These are phyloP conservation scores for Candida stauntonica DNA, from an alignment of 805 yeast genomes.

Conservation along the genomic window DNA sequence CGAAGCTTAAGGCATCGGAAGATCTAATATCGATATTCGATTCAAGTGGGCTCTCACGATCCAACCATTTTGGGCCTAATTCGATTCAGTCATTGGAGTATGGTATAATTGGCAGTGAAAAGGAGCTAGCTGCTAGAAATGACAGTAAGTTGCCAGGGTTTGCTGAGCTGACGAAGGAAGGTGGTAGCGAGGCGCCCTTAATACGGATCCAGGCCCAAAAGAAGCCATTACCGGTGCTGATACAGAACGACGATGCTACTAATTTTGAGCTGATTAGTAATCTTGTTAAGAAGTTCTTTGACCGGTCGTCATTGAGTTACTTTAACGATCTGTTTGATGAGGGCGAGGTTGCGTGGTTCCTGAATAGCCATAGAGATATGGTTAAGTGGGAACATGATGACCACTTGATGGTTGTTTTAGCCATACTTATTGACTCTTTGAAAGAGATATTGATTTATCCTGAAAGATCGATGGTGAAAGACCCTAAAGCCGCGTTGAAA, in stretches of 20 bases:
- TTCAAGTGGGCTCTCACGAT: slow-evolving; percentile 10
- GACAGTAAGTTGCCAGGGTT: background rate
- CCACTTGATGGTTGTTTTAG: slow-evolving; percentile 16
- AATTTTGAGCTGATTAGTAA: slow-evolving; percentile 12
- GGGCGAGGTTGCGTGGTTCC: slow-evolving; percentile 9
- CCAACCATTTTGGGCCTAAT: slow-evolving; percentile 13
- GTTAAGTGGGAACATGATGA: slow-evolving; percentile 18
- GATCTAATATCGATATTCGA: slow-evolving; percentile 26
- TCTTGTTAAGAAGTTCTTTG: slow-evolving; percentile 17
- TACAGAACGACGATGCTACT: slow-evolving; percentile 1
- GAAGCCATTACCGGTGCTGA: slow-evolving; percentile 13
- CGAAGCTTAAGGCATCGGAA: slow-evolving; percentile 14
- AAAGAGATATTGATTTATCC: slow-evolving; percentile 12
- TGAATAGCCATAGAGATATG: slow-evolving; percentile 9
- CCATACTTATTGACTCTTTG: slow-evolving; percentile 19
- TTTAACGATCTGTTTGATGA: slow-evolving; percentile 18
- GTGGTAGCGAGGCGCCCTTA: background rate
- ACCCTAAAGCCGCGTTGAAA: slow-evolving; percentile 3
- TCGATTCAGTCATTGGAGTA: slow-evolving; percentile 15
- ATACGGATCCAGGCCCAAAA: slow-evolving; percentile 1
- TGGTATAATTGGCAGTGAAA: slow-evolving; percentile 4
- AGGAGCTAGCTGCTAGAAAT: background rate
- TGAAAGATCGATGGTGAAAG: slow-evolving; percentile 1
- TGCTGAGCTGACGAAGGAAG: slow-evolving; percentile 1
- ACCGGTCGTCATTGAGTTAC: slow-evolving; percentile 8